Evolutionary conservation across 768 basidiomycete genomes (phyloP), one percentile per base, ranked within the genome.

Genomic region (Polyporus arcularius): DNA sequence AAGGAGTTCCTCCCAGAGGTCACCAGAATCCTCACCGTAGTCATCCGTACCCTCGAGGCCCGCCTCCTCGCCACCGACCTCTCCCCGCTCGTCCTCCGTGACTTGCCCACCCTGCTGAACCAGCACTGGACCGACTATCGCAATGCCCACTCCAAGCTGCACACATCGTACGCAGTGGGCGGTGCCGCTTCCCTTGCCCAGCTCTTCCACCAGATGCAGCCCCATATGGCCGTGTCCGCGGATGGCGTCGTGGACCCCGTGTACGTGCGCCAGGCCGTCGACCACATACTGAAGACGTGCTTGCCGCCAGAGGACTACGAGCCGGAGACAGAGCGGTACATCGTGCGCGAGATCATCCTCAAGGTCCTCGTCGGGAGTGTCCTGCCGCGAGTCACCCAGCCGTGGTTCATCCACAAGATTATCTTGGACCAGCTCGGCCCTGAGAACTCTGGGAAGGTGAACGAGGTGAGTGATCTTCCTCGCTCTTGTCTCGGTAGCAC

Each of bases 381-480:
- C 28, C 68, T 89, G 21, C 87, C 87, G 32, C 86, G 84, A 65
- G 71, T 96, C 53, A 83, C 85, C 6, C 89, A 97, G 71, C 90
- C 92, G 0, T 98, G 96, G 94, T 98, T 97, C 72, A 82, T 96
- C 48, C 86, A 94, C 59, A 85, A 80, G 67, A 68, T 82, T 3
- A 77, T 90, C 11, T 77, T 96, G 39, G 85, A 87, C 67, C 72
- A 88, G 3, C 74, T 96, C 11, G 89, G 85, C 7, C 76, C 80
- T 28, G 69, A 71, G 40, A 71, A 75, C 2, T 74, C 72, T 28
- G 64, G 35, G 26, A 46, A 50, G 18, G 60, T 9, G 30, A 14
- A 48, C 45, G 66, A 70, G 69, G 68, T 69, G 53, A 45, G 70
- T 61, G 12, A 12, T 42, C 39, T 18, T 60, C 40, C 38, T 43